These are phyloP conservation scores for Acacia confusa DNA, from an alignment of 306 rosid species.

Conservation along the genomic window DNA sequence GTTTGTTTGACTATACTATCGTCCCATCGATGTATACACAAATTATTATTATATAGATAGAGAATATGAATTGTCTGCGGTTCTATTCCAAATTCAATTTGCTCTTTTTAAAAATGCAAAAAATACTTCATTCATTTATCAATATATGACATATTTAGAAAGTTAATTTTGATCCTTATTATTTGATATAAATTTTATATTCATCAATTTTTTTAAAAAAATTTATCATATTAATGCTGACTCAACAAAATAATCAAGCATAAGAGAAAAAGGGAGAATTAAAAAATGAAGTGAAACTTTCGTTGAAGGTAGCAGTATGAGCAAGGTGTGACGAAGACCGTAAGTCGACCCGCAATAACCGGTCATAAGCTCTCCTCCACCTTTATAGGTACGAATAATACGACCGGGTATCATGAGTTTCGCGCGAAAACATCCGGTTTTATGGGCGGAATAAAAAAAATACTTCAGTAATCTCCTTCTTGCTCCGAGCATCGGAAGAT, in stretches of 20 bases:
- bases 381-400: neutral
- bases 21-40: too few relatives aligned
- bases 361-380: neutral
- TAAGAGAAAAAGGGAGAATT: too few relatives aligned
- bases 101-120: too few relatives aligned
- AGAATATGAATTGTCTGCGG: too few relatives aligned
- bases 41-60: neutral
- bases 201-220: too few relatives aligned
- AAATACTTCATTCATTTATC: too few relatives aligned
- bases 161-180: too few relatives aligned
- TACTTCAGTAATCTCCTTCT: neutral
- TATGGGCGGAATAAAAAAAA: constrained; percentile 23
- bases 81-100: neutral
- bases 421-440: constrained; percentile 47
- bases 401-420: neutral
- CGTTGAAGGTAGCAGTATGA: neutral
- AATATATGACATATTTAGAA: too few relatives aligned
- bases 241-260: too few relatives aligned
- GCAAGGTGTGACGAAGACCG: neutral
- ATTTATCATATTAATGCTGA: too few relatives aligned
- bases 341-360: neutral
- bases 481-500: neutral
- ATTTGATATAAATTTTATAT: too few relatives aligned
- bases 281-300: too few relatives aligned
- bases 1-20: neutral